These are phyloP conservation scores for Blastobotrys mokoenaii DNA, from an alignment of 805 yeast genomes.

Conservation along the genomic window DNA sequence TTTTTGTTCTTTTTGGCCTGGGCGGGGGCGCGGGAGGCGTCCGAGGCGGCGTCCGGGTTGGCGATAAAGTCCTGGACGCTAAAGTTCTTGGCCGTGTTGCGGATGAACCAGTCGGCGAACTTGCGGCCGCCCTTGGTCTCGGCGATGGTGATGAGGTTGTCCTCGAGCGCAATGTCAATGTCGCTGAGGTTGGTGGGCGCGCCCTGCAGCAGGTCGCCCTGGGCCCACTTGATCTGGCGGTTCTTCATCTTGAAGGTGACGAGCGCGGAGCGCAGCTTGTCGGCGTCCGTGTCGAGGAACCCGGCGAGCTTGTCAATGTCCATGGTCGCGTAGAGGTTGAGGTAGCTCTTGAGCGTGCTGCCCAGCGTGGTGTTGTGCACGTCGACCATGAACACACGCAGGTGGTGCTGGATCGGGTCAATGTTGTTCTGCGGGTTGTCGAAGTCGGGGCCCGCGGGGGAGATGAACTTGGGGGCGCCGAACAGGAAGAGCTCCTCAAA, in stretches of 20 bases:
- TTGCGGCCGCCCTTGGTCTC: conserved; percentile 38
- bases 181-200: conserved; percentile 35
- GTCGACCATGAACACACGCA: conserved; percentile 36
- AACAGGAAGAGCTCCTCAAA: conserved; percentile 40
- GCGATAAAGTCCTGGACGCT: conserved; percentile 35
- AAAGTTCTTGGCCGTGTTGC: conserved; percentile 40
- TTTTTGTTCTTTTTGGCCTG: conserved; percentile 4
- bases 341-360: conserved; percentile 37
- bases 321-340: conserved; percentile 39
- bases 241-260: conserved; percentile 39
- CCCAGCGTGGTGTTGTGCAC: conserved; percentile 32
- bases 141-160: conserved; percentile 36
- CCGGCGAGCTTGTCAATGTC: conserved; percentile 37
- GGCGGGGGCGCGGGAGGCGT: conserved; percentile 1
- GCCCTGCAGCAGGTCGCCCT: conserved; percentile 36
- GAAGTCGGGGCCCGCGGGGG: conserved; percentile 32
- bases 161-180: conserved; percentile 35
- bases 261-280: conserved; percentile 32
- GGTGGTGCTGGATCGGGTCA: conserved; percentile 38
- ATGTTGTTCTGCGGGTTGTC: conserved; percentile 24
- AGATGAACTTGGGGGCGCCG: conserved; percentile 43
- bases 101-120: conserved; percentile 43
- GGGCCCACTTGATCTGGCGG: conserved; percentile 37
- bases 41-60: conserved; percentile 17
- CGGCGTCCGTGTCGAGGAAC: conserved; percentile 31